These are phyloP conservation scores for Yarrowia osloensis DNA, from an alignment of 805 yeast species.

Conservation along the genomic window DNA sequence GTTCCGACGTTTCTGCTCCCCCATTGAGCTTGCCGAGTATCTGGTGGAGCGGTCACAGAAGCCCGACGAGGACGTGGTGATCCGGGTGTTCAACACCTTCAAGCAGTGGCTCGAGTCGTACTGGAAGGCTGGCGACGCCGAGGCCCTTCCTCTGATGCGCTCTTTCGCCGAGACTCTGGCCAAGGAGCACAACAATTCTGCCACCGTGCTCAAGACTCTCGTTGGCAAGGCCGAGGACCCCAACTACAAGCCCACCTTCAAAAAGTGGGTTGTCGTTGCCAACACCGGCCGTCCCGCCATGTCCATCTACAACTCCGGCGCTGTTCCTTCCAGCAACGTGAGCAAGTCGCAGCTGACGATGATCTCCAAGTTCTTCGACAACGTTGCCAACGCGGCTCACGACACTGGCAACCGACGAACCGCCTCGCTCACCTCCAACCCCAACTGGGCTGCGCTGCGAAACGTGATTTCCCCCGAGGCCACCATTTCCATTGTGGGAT, in stretches of 20 bases:
- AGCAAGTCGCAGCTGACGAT: slow-evolving; percentile 38
- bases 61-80: slow-evolving; percentile 43
- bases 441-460: slow-evolving; percentile 29
- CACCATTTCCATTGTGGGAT: slow-evolving; percentile 37
- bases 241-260: slow-evolving; percentile 10
- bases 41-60: slow-evolving; percentile 52
- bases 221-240: slow-evolving; percentile 24
- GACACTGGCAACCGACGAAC: slow-evolving; percentile 20
- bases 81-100: slow-evolving; percentile 65
- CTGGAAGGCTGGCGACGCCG: slow-evolving; percentile 55
- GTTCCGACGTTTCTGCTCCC: slow-evolving; percentile 68
- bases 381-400: not conserved
- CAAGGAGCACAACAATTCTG: slow-evolving; percentile 18
- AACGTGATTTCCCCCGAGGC: slow-evolving; percentile 24
- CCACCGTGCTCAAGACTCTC: slow-evolving; percentile 13
- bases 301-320: slow-evolving; percentile 28
- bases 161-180: slow-evolving; percentile 30
- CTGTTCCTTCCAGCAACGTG: slow-evolving; percentile 35
- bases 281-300: slow-evolving; percentile 26
- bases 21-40: slow-evolving; percentile 67
- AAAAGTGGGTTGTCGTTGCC: slow-evolving; percentile 26
- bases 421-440: slow-evolving; percentile 13
- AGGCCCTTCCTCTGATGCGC: slow-evolving; percentile 30
- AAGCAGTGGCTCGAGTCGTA: slow-evolving; percentile 88
- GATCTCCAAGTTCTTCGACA: slow-evolving; percentile 21